These are phyloP conservation scores for Schizosaccharomyces osmophilus DNA, from an alignment of 805 yeast genomes.

Conservation along the genomic window DNA sequence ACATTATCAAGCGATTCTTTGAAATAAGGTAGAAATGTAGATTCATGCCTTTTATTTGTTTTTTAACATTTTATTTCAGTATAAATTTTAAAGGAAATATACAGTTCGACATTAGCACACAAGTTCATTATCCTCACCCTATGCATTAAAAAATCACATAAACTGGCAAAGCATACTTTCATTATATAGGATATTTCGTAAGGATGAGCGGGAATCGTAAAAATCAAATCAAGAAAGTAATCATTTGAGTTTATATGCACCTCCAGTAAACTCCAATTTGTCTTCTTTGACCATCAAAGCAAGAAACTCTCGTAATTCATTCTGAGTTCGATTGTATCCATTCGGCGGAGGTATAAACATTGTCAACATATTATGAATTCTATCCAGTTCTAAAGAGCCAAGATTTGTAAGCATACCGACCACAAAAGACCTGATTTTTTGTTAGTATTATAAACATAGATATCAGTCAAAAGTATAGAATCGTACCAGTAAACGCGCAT, in stretches of 20 bases:
- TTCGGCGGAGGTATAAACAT: slow-evolving; percentile 32
- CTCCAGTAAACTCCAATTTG: slow-evolving; percentile 16
- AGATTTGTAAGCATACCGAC: slow-evolving; percentile 33
- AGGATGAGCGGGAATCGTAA: too few species aligned
- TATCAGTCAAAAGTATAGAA: too few species aligned
- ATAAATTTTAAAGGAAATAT: too few species aligned
- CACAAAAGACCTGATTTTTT: slow-evolving; percentile 21
- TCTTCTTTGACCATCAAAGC: slow-evolving; percentile 22
- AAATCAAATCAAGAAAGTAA: neutral
- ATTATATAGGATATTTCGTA: too few species aligned
- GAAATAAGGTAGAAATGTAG: too few species aligned
- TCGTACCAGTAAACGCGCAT: neutral
- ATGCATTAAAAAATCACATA: too few species aligned
- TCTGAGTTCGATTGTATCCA: slow-evolving; percentile 17
- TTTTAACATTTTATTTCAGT: too few species aligned
- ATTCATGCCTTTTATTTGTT: too few species aligned
- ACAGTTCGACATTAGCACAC: too few species aligned
- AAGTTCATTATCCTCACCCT: too few species aligned
- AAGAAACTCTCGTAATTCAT: slow-evolving; percentile 22
- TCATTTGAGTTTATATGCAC: slow-evolving; percentile 15
- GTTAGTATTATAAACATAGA: neutral
- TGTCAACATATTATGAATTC: slow-evolving; percentile 29
- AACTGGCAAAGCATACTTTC: too few species aligned
- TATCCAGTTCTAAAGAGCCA: slow-evolving; percentile 23
- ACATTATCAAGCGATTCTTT: too few species aligned